Evolutionary conservation across 306 rosid species (phyloP), one percentile per base, ranked within the genome.

Genomic region (Inga oerstediana): DNA sequence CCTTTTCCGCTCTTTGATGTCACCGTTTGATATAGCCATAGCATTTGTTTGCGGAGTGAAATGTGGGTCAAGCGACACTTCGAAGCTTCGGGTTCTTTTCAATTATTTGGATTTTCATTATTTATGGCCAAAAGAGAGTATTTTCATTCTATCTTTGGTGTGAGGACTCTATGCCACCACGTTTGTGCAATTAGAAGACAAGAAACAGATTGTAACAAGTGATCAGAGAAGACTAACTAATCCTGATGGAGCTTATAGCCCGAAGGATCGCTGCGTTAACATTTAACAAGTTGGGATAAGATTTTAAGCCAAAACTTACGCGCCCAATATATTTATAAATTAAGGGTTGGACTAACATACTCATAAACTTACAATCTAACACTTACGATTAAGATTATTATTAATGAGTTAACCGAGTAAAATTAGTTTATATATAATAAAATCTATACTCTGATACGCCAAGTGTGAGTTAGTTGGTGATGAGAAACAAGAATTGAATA

Each of bases 31-130:
- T 64, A 58, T 17, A 4, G 13, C 4, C 16, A 17, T 58, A 58
- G 34, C 67, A 27, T 62, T 10, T 62, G 69, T 30, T 24, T 13
- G 19, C 15, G 46, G 73, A 39, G 74, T 39, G 74, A 41, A 30
- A n/a, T 19, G 74, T 30, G 49, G 49, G 49, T 69, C 22, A 69
- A 39, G 49, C 20, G 79, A 77, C 74, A 83, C 64, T 76, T 68
- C 72, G 58, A 72, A 71, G 30, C 54, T n/a, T 59, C 48, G 35
- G 56, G 37, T 62, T 62, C 20, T 30, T 65, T 65, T 65, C 46
- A 24, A 39, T 68, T 72, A 62, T 3, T 52, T 52, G n/a, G 58
- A 52, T 52, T 49, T 14, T 14, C 54, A 49, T 49, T 49, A 3
- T 49, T 16, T 49, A 14, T 2, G 17, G 54, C 5, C 5, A 14